phyloP scores from a whole-genome alignment of 495 filamentous ascomycete species.

The Durotheca rogersii region DNA sequence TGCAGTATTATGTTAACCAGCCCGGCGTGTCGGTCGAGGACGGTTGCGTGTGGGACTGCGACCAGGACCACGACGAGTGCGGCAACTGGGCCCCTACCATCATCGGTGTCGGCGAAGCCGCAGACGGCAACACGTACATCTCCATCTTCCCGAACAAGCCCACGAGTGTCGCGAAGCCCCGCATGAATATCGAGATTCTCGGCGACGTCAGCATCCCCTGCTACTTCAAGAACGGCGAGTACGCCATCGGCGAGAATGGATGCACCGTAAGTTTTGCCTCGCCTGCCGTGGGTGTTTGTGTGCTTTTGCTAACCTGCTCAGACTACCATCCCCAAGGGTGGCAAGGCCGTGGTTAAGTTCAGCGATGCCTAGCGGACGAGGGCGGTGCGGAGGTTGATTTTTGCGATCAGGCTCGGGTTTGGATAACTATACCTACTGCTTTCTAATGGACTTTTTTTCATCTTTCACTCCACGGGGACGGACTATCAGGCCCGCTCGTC shows the following conservation, averaged over 20 bases:
- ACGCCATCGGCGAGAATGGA: constrained; percentile 57
- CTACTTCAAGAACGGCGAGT: constrained; percentile 67
- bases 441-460: constrained; percentile 38
- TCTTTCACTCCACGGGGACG: constrained; percentile 27
- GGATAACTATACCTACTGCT: constrained; percentile 32
- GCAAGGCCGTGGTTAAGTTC: constrained; percentile 42
- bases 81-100: constrained; percentile 94
- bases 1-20: constrained; percentile 97
- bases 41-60: constrained; percentile 77
- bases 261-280: constrained; percentile 65
- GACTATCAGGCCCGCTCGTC: constrained; percentile 19
- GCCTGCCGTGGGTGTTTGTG: neutral
- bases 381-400: constrained; percentile 18
- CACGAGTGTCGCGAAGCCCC: constrained; percentile 61
- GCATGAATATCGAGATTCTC: constrained; percentile 72
- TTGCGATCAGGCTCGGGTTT: constrained; percentile 28
- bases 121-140: constrained; percentile 67
- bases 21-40: constrained; percentile 63
- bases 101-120: constrained; percentile 74
- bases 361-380: constrained; percentile 23
- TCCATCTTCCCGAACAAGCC: constrained; percentile 72
- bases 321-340: constrained; percentile 42
- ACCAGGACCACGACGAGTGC: constrained; percentile 44
- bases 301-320: constrained; percentile 30
- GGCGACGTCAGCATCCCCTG: constrained; percentile 67